Evolutionary conservation across 2,329 filamentous ascomycete species (phyloP).

Genomic region (Tolypocladium nubicola): DNA sequence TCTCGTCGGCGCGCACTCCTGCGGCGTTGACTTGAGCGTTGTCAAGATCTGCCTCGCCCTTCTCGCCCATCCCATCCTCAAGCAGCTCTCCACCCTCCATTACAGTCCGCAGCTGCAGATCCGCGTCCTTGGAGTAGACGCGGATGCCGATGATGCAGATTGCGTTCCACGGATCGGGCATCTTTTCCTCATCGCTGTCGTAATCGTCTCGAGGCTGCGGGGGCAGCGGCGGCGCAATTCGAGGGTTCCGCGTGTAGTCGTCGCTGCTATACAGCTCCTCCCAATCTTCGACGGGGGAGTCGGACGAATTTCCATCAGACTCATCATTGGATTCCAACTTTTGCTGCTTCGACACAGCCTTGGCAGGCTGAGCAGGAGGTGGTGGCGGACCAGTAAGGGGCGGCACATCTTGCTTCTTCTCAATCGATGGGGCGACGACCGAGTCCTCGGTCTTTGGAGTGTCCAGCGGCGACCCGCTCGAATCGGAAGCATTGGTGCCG

Average conservation of each 20-base stretch:
- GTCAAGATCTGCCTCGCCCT: slow-evolving; percentile 44
- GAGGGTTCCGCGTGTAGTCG: slow-evolving; percentile 43
- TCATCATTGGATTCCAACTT: slow-evolving; percentile 21
- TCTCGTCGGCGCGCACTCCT: slow-evolving; percentile 24
- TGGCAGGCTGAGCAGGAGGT: slow-evolving; percentile 3
- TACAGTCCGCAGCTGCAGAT: slow-evolving; percentile 42
- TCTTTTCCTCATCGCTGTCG: slow-evolving; percentile 46
- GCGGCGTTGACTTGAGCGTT: slow-evolving; percentile 46
- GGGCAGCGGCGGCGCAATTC: slow-evolving; percentile 24
- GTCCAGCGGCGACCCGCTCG: slow-evolving; percentile 19
- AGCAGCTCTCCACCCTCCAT: slow-evolving; percentile 43
- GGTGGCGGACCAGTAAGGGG: slow-evolving; percentile 15
- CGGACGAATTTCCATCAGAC: slow-evolving; percentile 45
- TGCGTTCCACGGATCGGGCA: slow-evolving; percentile 50
- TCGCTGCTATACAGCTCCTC: slow-evolving; percentile 49
- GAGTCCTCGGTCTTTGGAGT: slow-evolving; percentile 21
- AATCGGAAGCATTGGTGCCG: slow-evolving; percentile 15
- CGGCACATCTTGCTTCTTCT: slow-evolving; percentile 24
- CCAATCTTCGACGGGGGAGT: slow-evolving; percentile 49
- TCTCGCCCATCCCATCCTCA: slow-evolving; percentile 46
- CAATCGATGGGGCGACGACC: slow-evolving; percentile 7
- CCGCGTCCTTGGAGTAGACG: slow-evolving; percentile 49
- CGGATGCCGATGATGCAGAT: slow-evolving; percentile 50
- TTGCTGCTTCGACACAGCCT: slow-evolving; percentile 5
- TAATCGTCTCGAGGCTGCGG: slow-evolving; percentile 27